phyloP scores from a whole-genome alignment of 208 protist species.

The Acanthamoeba healyi region DNA sequence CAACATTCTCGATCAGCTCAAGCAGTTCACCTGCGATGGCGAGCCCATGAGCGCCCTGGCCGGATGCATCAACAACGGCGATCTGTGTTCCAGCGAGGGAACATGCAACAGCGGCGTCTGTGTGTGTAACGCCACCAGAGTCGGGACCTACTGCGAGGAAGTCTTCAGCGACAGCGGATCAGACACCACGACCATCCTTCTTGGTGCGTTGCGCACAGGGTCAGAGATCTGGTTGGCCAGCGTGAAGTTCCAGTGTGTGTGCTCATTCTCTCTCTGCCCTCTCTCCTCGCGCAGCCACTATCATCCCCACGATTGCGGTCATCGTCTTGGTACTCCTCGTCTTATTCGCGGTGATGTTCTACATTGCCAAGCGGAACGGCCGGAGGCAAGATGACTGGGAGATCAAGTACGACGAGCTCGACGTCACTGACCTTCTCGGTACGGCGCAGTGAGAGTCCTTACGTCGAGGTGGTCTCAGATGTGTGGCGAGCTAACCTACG shows the following conservation, averaged over 20 bases:
- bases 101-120: background rate
- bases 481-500: too few species aligned
- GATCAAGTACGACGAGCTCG: background rate
- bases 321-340: background rate
- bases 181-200: background rate
- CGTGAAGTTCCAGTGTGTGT: background rate
- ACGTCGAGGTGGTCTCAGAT: too few species aligned
- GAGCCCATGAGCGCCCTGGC: background rate
- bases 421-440: background rate
- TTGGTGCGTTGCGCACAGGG: too few species aligned
- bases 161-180: background rate
- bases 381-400: background rate
- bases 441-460: background rate
- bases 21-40: constrained; percentile 20
- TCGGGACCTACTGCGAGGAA: background rate
- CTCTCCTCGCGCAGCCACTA: background rate
- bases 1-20: background rate
- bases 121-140: background rate
- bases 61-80: background rate
- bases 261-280: too few species aligned
- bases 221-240: too few species aligned
- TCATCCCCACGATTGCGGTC: background rate
- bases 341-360: background rate
- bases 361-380: background rate
- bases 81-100: background rate